These are phyloP conservation scores for Nidularia pulvinata DNA, from an alignment of 768 basidiomycete genomes.

Conservation along the genomic window DNA sequence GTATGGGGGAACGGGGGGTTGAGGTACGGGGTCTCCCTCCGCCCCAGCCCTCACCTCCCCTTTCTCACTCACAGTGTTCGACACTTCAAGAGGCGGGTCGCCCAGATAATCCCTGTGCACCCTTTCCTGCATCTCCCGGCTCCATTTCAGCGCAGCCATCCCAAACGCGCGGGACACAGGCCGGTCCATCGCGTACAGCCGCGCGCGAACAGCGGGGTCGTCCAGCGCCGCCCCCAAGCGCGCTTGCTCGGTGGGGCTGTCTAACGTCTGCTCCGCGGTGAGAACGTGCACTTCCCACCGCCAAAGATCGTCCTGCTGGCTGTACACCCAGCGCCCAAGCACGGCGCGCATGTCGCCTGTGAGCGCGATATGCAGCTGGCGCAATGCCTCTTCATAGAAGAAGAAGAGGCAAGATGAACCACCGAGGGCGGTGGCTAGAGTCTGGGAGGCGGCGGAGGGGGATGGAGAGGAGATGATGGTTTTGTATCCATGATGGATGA, in stretches of 20 bases:
- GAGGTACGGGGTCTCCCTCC: slow-evolving; percentile 13
- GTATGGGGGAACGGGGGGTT: slow-evolving; percentile 32
- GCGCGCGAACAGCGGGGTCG: slow-evolving; percentile 1
- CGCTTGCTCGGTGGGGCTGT: slow-evolving; percentile 25
- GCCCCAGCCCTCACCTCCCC: too few species aligned
- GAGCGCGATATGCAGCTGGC: slow-evolving; percentile 30
- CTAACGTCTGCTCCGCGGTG: slow-evolving; percentile 32
- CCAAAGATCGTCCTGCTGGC: slow-evolving; percentile 16
- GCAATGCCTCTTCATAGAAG: slow-evolving; percentile 30
- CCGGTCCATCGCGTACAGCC: background rate
- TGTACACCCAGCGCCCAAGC: slow-evolving; percentile 25
- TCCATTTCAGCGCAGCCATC: slow-evolving; percentile 41
- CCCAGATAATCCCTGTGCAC: slow-evolving; percentile 32
- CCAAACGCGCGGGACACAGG: slow-evolving; percentile 40
- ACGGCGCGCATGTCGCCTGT: slow-evolving; percentile 42
- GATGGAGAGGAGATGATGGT: slow-evolving; percentile 15
- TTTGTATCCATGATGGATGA: slow-evolving; percentile 22
- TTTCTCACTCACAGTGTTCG: slow-evolving; percentile 7
- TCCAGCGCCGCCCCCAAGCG: slow-evolving; percentile 27
- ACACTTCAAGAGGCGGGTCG: slow-evolving; percentile 25
- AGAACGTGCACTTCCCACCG: slow-evolving; percentile 36
- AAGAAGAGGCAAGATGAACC: slow-evolving; percentile 30
- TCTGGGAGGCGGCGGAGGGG: slow-evolving; percentile 10
- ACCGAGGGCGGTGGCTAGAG: slow-evolving; percentile 26
- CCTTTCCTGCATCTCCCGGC: slow-evolving; percentile 28